phyloP scores from a whole-genome alignment of 202 grass and related monocot genomes.

The Musa balbisiana region DNA sequence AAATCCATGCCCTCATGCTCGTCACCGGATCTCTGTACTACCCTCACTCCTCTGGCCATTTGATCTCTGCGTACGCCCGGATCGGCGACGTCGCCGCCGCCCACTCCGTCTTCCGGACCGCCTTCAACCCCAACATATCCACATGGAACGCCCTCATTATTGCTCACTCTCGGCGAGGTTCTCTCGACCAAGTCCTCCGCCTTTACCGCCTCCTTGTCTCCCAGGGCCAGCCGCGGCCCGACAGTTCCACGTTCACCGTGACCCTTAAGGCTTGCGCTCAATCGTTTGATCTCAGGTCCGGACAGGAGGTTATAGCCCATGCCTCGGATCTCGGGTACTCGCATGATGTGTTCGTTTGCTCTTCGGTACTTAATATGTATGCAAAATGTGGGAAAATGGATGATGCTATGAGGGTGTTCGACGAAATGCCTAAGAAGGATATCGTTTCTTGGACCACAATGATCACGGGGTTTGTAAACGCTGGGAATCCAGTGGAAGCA shows the following conservation, averaged over 20 bases:
- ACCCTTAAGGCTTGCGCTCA: slow-evolving; percentile 50
- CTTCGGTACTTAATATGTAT: slow-evolving; percentile 45
- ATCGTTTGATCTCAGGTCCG: slow-evolving; percentile 31
- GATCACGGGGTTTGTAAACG: slow-evolving; percentile 40
- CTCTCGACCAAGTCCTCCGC: slow-evolving; percentile 26
- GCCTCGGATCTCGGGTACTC: slow-evolving; percentile 29
- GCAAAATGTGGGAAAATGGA: slow-evolving; percentile 41
- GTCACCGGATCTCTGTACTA: slow-evolving; percentile 34
- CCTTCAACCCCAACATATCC: slow-evolving; percentile 18
- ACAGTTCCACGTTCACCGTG: slow-evolving; percentile 68
- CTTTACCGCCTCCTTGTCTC: slow-evolving; percentile 39
- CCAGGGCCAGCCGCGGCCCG: slow-evolving; percentile 21
- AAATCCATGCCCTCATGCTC: slow-evolving; percentile 45
- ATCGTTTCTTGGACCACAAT: slow-evolving; percentile 54
- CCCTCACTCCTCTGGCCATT: slow-evolving; percentile 35
- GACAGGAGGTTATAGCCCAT: slow-evolving; percentile 27
- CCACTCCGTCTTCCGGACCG: slow-evolving; percentile 4
- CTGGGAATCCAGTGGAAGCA: slow-evolving; percentile 29
- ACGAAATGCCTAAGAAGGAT: slow-evolving; percentile 48
- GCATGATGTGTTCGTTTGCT: slow-evolving; percentile 54
- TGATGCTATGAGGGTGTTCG: slow-evolving; percentile 39
- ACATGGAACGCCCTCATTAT: slow-evolving; percentile 51
- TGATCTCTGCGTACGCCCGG: slow-evolving; percentile 39
- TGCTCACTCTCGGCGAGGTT: slow-evolving; percentile 27
- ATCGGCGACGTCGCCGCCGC: slow-evolving; percentile 23